These are phyloP conservation scores for Sedum album DNA, from an alignment of 164 flowering plant genomes.

Conservation along the genomic window DNA sequence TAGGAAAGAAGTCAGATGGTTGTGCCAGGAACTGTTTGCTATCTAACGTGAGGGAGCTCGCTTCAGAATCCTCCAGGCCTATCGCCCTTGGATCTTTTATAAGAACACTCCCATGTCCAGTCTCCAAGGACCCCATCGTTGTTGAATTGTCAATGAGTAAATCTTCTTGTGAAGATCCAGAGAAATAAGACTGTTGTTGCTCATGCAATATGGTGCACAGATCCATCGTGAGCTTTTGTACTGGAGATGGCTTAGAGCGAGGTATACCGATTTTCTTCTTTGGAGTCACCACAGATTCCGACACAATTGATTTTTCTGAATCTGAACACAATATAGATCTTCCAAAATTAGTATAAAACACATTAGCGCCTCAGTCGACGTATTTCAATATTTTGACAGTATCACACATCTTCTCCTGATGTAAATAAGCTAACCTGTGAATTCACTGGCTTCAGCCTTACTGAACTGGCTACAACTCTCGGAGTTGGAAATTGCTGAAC, in stretches of 20 bases:
- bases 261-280: constrained; percentile 72
- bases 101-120: constrained; percentile 92
- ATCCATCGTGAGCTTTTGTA: constrained; percentile 92
- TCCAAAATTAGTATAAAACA: constrained; percentile 5
- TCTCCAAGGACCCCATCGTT: constrained; percentile 91
- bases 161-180: constrained; percentile 82
- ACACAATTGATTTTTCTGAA: constrained; percentile 68
- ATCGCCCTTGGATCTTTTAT: constrained; percentile 63
- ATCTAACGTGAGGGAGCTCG: too few relatives aligned
- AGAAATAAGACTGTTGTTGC: constrained; percentile 64
- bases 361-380: neutral
- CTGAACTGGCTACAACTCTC: constrained; percentile 74
- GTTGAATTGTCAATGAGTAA: constrained; percentile 69
- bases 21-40: constrained; percentile 11
- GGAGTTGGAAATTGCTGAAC: constrained; percentile 79
- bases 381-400: too few relatives aligned
- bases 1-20: constrained; percentile 41
- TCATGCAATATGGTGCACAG: constrained; percentile 70
- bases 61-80: constrained; percentile 13
- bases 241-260: constrained; percentile 71
- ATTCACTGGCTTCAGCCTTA: constrained; percentile 74
- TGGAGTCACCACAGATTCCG: constrained; percentile 83
- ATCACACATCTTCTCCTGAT: too few relatives aligned
- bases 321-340: constrained; percentile 30
- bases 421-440: constrained; percentile 60